Evolutionary conservation across 2,329 filamentous ascomycete genomes (phyloP).

Genomic region (Biscogniauxia mediterranea): DNA sequence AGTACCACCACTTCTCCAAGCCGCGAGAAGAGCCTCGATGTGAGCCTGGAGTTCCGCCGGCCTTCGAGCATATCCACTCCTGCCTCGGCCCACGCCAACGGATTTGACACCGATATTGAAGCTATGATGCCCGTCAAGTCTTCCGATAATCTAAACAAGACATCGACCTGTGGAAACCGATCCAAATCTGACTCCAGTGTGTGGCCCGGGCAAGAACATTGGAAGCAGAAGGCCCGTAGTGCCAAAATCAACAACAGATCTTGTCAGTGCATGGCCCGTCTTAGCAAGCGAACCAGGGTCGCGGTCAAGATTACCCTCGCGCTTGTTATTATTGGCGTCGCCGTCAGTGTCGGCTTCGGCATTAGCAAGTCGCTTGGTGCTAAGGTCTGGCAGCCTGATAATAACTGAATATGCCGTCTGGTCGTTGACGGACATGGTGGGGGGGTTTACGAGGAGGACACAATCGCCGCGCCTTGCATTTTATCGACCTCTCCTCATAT

Average conservation of each 20-base stretch:
- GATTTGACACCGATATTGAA: slow-evolving; percentile 59
- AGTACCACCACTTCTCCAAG: slow-evolving; percentile 6
- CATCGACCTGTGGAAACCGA: slow-evolving; percentile 31
- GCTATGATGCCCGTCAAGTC: slow-evolving; percentile 45
- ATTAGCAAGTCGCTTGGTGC: slow-evolving; percentile 60
- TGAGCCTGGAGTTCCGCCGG: slow-evolving; percentile 30
- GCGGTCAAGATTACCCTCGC: slow-evolving; percentile 53
- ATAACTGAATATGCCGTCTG: slow-evolving; percentile 18
- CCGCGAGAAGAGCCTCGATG: slow-evolving; percentile 23
- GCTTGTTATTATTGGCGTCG: slow-evolving; percentile 51
- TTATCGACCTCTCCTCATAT: not conserved
- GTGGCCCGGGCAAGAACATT: slow-evolving; percentile 60
- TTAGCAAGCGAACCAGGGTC: slow-evolving; percentile 55
- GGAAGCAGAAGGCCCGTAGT: slow-evolving; percentile 58
- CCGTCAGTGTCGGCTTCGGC: slow-evolving; percentile 56
- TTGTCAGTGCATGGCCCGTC: slow-evolving; percentile 52
- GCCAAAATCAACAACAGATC: slow-evolving; percentile 50
- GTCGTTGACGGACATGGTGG: not conserved
- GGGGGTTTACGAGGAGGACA: no score
- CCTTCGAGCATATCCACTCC: slow-evolving; percentile 45
- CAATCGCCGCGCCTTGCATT: not conserved
- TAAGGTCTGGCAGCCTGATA: slow-evolving; percentile 51
- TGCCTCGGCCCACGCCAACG: slow-evolving; percentile 43
- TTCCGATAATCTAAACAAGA: slow-evolving; percentile 37
- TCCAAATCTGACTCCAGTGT: slow-evolving; percentile 52